phyloP scores from a whole-genome alignment of 306 rosid species.

The Lupinus albus region DNA sequence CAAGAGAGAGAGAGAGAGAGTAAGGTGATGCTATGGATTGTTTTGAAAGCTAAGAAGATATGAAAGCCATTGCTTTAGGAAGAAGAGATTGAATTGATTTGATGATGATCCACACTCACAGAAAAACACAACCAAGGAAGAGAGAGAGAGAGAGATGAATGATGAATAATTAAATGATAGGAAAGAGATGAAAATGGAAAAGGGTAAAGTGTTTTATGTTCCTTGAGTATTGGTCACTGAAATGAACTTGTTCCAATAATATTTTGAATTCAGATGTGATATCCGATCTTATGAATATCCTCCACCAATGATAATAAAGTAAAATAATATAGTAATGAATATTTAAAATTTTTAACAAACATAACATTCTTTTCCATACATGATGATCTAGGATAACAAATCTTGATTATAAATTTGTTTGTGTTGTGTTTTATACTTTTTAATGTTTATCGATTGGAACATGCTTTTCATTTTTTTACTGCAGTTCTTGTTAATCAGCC shows the following conservation, averaged over 20 bases:
- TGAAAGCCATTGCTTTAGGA: conserved; percentile 71
- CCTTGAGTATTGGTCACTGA: conserved; percentile 13
- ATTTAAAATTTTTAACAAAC: too few relatives aligned
- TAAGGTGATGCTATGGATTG: conserved; percentile 85
- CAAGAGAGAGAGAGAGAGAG: conserved; percentile 42
- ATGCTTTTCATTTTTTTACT: too few relatives aligned
- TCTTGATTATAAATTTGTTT: conserved; percentile 37
- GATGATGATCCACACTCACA: conserved; percentile 39
- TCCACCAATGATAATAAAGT: too few relatives aligned
- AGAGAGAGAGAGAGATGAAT: background rate
- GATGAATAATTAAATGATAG: conserved; percentile 21
- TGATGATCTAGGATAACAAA: too few relatives aligned
- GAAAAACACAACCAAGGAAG: background rate
- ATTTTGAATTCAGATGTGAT: too few relatives aligned
- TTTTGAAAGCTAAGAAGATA: conserved; percentile 66
- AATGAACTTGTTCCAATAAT: conserved; percentile 22
- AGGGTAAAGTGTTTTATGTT: background rate
- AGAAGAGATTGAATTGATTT: conserved; percentile 52
- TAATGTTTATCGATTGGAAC: too few relatives aligned
- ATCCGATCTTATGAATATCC: too few relatives aligned
- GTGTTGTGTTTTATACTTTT: too few relatives aligned
- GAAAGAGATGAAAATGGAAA: conserved; percentile 20
- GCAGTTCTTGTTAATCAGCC: too few relatives aligned
- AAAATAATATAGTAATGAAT: too few relatives aligned
- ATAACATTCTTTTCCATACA: too few relatives aligned